phyloP scores from a whole-genome alignment of 257 asterid genomes.

The Petunia secreta region DNA sequence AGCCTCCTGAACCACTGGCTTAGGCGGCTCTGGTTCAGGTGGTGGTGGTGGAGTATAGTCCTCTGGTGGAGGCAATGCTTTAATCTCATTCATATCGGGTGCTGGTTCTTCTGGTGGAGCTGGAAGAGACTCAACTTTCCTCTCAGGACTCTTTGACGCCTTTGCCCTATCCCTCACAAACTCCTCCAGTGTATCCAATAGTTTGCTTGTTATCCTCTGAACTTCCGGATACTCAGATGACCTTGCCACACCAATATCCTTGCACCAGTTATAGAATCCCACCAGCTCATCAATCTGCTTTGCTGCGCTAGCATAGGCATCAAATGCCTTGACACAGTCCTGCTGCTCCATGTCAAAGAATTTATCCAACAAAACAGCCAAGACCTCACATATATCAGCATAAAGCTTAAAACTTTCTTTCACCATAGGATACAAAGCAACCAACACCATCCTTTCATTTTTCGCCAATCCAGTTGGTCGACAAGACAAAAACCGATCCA shows the following conservation, averaged over 20 bases:
- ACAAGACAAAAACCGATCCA: constrained; percentile 71
- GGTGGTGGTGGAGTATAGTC: constrained; percentile 57
- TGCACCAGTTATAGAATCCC: constrained; percentile 71
- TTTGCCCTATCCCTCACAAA: constrained; percentile 84
- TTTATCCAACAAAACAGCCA: constrained; percentile 72
- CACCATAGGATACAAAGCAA: constrained; percentile 60
- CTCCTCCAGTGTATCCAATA: constrained; percentile 81
- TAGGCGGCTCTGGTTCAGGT: constrained; percentile 62
- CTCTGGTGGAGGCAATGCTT: constrained; percentile 83
- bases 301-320: constrained; percentile 62
- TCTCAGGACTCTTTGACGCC: constrained; percentile 68
- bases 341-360: constrained; percentile 80
- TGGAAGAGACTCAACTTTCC: constrained; percentile 51
- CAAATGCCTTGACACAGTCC: constrained; percentile 75
- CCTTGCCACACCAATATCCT: constrained; percentile 74
- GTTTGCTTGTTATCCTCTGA: constrained; percentile 65
- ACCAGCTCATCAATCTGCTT: constrained; percentile 78
- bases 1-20: constrained; percentile 48
- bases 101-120: constrained; percentile 51
- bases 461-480: constrained; percentile 73
- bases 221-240: constrained; percentile 76
- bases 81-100: constrained; percentile 66
- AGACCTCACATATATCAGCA: constrained; percentile 75
- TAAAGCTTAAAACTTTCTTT: constrained; percentile 78
- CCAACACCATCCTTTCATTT: constrained; percentile 76